Base-by-base conservation (phyloP, 192 early-diverging fungal genomes). In the Mortierella claussenii region DNA sequence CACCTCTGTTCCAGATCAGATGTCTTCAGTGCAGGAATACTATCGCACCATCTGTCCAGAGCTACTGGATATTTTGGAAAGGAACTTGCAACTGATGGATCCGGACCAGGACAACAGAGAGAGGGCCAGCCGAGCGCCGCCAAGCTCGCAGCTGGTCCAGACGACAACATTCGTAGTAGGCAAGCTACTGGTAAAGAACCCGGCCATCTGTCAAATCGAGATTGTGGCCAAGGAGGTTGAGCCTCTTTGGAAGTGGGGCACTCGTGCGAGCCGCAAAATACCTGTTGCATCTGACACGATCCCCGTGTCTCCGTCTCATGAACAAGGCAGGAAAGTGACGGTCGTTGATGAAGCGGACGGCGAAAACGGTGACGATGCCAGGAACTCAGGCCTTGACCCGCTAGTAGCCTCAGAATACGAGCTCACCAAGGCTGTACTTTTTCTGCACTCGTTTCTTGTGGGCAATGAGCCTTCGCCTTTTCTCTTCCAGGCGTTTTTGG, bases 401-500 rank as follows among this genome's bases (percentile, higher is more conserved):
- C 24, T 83, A 10, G 60, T 83, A 5, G 44, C 83, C 4, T 54
- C 81, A 1, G 84, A 86, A 42, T 57, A 62, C 4, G 79, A 84
- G 17, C 51, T 92, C 24, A 43, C 55, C 11, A 67, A 59, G 15
- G 55, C 86, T 0, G 57, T 93, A 20, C 55, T 73, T 13, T 75
- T 81, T 10, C 42, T 93, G 36, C 83, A 86, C 55, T 68, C 64
- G 47, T 65, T 93, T 9, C 67, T 92, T 26, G 81, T 89, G 3
- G 83, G 81, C 23, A 88, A 87, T 24, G 86, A 89, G 49, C 87
- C 91, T 4, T 86, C 88, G 0, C 82, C 85, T 20, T 50, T 57
- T 32, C 55, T 92, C 37, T 81, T 91, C 30, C 80, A 85, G 28
- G 69, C 75, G 4, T 84, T 93, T 31, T 67, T 91, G 23, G 68